phyloP scores from a whole-genome alignment of 192 early-diverging fungal genomes.

The Coemansia sp. region DNA sequence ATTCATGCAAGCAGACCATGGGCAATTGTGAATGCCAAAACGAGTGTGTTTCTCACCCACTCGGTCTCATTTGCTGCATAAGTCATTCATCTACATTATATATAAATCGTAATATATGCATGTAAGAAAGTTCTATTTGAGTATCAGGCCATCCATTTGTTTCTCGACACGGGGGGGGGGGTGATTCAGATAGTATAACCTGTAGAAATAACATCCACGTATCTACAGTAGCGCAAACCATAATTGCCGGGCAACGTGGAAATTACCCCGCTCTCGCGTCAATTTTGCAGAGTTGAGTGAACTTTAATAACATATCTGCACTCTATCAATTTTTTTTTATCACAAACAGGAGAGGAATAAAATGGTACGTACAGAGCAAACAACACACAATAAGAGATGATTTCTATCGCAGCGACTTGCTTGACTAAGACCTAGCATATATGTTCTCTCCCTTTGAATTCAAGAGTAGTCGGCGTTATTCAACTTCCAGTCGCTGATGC shows the following conservation, averaged over 20 bases:
- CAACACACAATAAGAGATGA: neutral
- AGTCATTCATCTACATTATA: neutral
- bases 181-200: neutral
- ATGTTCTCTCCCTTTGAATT: neutral
- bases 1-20: neutral
- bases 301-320: too few relatives aligned
- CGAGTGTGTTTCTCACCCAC: neutral
- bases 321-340: too few relatives aligned
- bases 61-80: conserved; percentile 2
- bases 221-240: neutral
- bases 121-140: neutral
- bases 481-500: conserved; percentile 89
- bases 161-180: neutral
- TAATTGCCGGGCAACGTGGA: neutral
- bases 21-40: neutral
- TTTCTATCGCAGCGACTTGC: neutral
- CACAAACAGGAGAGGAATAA: too few relatives aligned
- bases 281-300: too few relatives aligned
- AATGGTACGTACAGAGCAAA: too few relatives aligned
- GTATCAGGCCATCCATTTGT: neutral
- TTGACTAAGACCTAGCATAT: neutral
- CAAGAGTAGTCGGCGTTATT: conserved; percentile 86
- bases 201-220: neutral
- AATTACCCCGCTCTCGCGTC: neutral
- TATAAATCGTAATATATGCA: neutral